phyloP scores from a whole-genome alignment of 73 alveolate genomes.

The Durusdinium trenchii region DNA sequence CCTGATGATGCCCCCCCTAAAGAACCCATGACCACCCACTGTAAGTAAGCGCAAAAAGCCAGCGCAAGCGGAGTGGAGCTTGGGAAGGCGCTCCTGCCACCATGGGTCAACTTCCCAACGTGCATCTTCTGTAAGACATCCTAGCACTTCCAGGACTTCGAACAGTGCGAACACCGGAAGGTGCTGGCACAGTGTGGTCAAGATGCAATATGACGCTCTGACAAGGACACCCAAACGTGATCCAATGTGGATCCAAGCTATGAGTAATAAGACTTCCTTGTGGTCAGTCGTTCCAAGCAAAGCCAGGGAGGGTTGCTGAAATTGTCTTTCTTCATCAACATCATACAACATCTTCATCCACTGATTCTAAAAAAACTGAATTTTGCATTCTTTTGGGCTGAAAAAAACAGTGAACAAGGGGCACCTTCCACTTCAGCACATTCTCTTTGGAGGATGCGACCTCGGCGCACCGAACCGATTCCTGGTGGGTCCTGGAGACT shows the following conservation, averaged over 20 bases:
- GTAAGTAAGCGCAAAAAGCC: too few species aligned
- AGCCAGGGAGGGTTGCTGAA: background rate
- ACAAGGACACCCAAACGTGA: background rate
- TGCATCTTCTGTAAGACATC: constrained; percentile 70
- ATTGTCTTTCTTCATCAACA: background rate
- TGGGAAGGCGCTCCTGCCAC: constrained; percentile 33
- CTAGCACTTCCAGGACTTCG: too few species aligned
- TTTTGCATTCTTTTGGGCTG: background rate
- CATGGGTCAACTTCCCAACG: constrained; percentile 71
- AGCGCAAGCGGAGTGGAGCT: background rate
- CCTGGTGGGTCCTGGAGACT: background rate
- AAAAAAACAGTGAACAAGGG: background rate
- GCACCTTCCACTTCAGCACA: constrained; percentile 54
- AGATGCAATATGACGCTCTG: background rate
- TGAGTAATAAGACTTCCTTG: background rate
- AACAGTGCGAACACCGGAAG: too few species aligned
- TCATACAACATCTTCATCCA: background rate
- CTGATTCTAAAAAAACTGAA: too few species aligned
- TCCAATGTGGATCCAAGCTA: background rate
- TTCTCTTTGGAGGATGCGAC: constrained; percentile 73
- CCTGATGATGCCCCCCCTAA: too few species aligned
- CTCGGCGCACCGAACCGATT: background rate
- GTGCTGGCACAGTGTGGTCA: too few species aligned
- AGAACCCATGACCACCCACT: too few species aligned
- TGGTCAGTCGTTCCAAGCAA: background rate